Conservation (phyloP, 306 rosid genomes). For the Corylus heterophylla region DNA sequence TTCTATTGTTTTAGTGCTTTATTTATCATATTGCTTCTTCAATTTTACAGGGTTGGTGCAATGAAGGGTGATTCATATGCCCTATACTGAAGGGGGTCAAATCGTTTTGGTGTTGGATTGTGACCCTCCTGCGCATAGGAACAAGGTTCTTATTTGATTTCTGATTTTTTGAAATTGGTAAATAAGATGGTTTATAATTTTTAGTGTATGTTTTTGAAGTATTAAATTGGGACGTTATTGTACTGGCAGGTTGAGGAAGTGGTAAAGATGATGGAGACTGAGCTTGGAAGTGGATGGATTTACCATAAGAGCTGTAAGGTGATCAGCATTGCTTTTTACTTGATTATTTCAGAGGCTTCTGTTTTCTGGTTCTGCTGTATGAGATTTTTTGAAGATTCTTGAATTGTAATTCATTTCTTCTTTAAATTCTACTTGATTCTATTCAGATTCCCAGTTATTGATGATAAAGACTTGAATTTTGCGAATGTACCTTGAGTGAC, state of each 20-base stretch:
- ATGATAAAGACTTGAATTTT: background rate
- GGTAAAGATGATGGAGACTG: conserved; percentile 75
- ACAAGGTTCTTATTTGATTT: conserved; percentile 46
- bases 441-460: background rate
- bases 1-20: conserved; percentile 2
- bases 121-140: conserved; percentile 57
- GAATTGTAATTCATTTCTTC: background rate
- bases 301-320: conserved; percentile 68
- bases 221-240: background rate
- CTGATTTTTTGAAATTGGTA: background rate
- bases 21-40: conserved; percentile 3
- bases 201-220: background rate
- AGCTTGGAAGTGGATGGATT: conserved; percentile 75
- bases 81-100: conserved; percentile 36
- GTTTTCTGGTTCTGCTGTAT: background rate
- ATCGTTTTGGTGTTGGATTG: conserved; percentile 52
- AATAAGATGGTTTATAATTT: background rate
- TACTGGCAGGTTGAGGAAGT: conserved; percentile 60
- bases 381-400: background rate
- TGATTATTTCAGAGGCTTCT: conserved; percentile 4
- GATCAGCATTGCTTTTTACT: conserved; percentile 6
- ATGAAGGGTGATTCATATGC: conserved; percentile 42
- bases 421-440: background rate
- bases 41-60: conserved; percentile 63
- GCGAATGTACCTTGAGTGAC: background rate